Evolutionary conservation across 1,139 yeast species (phyloP).

Genomic region (Pichia sp.): DNA sequence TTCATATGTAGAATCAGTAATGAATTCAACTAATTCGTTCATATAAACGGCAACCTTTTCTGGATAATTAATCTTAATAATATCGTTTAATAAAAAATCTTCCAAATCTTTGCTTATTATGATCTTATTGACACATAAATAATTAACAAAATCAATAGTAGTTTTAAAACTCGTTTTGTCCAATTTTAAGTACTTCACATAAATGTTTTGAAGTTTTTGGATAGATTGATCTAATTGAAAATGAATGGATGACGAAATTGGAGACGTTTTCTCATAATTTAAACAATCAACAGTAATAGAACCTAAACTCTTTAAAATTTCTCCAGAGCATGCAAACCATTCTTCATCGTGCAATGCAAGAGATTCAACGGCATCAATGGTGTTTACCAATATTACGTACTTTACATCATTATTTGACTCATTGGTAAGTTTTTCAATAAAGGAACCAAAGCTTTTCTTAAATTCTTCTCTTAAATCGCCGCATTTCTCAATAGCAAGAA

Average conservation of each 20-base stretch:
- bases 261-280: slow-evolving; percentile 35
- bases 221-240: slow-evolving; percentile 73
- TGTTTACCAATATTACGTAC: slow-evolving; percentile 62
- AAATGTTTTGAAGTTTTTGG: slow-evolving; percentile 51
- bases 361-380: slow-evolving; percentile 57
- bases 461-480: slow-evolving; percentile 49
- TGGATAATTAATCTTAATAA: slow-evolving; percentile 49
- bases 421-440: slow-evolving; percentile 32
- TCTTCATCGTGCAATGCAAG: slow-evolving; percentile 46
- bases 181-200: slow-evolving; percentile 42
- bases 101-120: slow-evolving; percentile 45
- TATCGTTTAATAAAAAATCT: slow-evolving; percentile 49
- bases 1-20: slow-evolving; percentile 38
- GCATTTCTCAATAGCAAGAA: slow-evolving; percentile 57
- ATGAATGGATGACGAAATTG: slow-evolving; percentile 55
- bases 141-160: slow-evolving; percentile 46
- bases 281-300: slow-evolving; percentile 42
- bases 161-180: slow-evolving; percentile 31
- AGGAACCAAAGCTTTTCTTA: slow-evolving; percentile 43
- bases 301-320: slow-evolving; percentile 33
- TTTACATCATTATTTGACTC: slow-evolving; percentile 50
- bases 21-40: slow-evolving; percentile 41
- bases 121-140: slow-evolving; percentile 41
- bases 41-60: slow-evolving; percentile 47
- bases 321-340: slow-evolving; percentile 58